Percentiles rank a stretch among this genome's conserved stretches.
phyloP scores from a whole-genome alignment of 1,139 yeast genomes.

The Pichia sp. region DNA sequence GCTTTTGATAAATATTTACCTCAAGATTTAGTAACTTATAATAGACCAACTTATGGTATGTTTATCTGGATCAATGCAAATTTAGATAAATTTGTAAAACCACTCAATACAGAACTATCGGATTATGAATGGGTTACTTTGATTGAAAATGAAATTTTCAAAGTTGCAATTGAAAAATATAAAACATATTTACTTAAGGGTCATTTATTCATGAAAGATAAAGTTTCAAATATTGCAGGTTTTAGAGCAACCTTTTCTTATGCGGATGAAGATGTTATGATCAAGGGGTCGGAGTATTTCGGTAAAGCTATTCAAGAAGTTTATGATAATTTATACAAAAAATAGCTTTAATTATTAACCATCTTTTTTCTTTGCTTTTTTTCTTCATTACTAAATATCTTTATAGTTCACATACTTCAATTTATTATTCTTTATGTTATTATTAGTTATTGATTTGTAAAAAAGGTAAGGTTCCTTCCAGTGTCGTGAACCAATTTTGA shows the following conservation, averaged over 20 bases:
- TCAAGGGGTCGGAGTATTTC: constrained; percentile 29
- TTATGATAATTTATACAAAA: constrained; percentile 11
- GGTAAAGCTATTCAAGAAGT: constrained; percentile 20
- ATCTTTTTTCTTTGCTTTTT: neutral
- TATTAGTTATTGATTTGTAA: too few species aligned
- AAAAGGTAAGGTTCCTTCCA: too few species aligned
- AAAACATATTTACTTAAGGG: constrained; percentile 51
- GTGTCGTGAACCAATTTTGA: too few species aligned
- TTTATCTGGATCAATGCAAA: constrained; percentile 45
- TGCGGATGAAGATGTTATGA: constrained; percentile 44
- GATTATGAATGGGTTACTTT: constrained; percentile 34
- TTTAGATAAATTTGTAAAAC: constrained; percentile 44
- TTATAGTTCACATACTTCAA: too few species aligned
- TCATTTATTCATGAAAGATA: constrained; percentile 46
- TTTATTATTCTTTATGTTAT: too few species aligned
- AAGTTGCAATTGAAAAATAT: constrained; percentile 35
- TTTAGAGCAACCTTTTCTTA: constrained; percentile 59
- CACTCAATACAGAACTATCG: constrained; percentile 25
- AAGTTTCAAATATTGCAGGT: constrained; percentile 35
- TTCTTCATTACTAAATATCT: neutral
- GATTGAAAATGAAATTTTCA: constrained; percentile 41
- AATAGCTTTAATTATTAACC: neutral
- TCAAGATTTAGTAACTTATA: constrained; percentile 36
- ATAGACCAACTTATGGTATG: constrained; percentile 54
- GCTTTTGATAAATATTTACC: constrained; percentile 41